These are phyloP conservation scores for Fraxinus nigra DNA, from an alignment of 305 asterid genomes.

Conservation along the genomic window DNA sequence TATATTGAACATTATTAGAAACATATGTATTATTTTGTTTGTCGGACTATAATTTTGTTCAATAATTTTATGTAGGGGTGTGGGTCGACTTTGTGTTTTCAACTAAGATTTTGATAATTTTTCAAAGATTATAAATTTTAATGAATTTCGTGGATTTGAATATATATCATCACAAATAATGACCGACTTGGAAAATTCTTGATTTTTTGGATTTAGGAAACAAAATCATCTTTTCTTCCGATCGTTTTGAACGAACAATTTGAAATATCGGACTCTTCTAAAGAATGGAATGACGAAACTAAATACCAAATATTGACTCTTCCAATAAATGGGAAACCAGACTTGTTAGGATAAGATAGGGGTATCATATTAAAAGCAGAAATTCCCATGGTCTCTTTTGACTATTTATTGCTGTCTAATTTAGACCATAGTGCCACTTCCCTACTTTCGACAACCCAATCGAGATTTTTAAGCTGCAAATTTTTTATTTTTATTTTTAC, in stretches of 20 bases:
- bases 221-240: not conserved
- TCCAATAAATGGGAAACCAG: not conserved
- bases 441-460: not conserved
- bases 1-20: not conserved
- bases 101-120: not conserved
- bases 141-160: not conserved
- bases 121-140: no score
- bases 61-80: not conserved
- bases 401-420: constrained; percentile 21
- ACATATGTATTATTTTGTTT: not conserved
- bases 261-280: not conserved
- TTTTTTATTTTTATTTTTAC: no score
- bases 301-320: not conserved
- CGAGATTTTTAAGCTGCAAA: no score
- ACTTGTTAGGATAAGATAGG: not conserved
- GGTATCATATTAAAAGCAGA: constrained; percentile 6
- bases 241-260: not conserved
- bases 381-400: constrained; percentile 29
- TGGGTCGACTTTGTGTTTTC: not conserved
- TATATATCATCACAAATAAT: not conserved
- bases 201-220: not conserved
- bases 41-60: not conserved
- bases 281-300: not conserved
- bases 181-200: not conserved
- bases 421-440: not conserved